phyloP scores from a whole-genome alignment of 2,329 filamentous ascomycete genomes.

The Fusarium drepaniforme region DNA sequence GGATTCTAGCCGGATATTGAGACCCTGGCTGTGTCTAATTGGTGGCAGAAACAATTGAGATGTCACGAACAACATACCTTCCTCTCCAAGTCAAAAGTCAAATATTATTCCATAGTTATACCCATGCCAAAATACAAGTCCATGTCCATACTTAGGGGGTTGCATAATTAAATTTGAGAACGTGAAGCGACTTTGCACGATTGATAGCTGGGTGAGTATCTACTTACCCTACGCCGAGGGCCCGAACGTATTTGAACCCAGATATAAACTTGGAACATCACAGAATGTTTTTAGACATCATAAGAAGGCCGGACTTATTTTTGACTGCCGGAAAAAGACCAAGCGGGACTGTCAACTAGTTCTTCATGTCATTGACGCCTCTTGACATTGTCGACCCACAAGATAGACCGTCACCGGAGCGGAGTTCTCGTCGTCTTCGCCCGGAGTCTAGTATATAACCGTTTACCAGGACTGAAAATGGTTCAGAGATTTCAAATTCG shows the following conservation, averaged over 20 bases:
- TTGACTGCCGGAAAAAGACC: background rate
- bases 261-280: background rate
- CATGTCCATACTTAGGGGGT: background rate
- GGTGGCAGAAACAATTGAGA: background rate
- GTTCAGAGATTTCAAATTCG: background rate
- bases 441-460: background rate
- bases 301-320: background rate
- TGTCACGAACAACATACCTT: background rate
- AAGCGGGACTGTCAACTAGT: background rate
- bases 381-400: conserved; percentile 2
- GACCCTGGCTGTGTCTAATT: too few species aligned
- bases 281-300: background rate
- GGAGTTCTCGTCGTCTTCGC: background rate
- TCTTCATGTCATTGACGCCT: background rate
- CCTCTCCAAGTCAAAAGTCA: too few species aligned
- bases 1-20: background rate
- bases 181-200: background rate
- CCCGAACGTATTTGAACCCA: background rate
- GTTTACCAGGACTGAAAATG: background rate
- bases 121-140: background rate
- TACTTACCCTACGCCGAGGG: background rate
- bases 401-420: background rate
- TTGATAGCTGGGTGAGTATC: background rate
- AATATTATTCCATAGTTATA: background rate
- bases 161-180: background rate